Base-by-base conservation (phyloP, 345 rosid genomes). In the Barbarea vulgaris region DNA sequence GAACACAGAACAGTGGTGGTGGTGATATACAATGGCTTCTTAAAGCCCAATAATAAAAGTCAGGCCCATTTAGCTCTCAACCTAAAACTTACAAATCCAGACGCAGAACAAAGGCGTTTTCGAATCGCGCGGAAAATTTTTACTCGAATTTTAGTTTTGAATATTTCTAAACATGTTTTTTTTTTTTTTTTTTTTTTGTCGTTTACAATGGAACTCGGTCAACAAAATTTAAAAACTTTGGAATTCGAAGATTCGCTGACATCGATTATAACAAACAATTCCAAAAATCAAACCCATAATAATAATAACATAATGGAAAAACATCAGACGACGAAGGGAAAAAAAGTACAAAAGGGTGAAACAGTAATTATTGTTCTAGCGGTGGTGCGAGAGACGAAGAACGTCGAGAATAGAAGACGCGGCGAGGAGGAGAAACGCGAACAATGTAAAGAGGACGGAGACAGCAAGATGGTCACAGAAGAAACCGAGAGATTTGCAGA, bases 391-490 rank as follows among this genome's bases (percentile, higher is more conserved):
- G 39, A 89, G 88, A 88, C 87, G 82, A 9, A 85, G 25, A 36
- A 86, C 93, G 52, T 85, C 84, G 67, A 82, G 87, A 69, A 91
- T 63, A 24, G 90, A 83, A 17, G 91, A 84, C 1, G 81, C 87
- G 21, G 93, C 86, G n/a, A 86, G 89, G 75, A 87, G 69, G 25
- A 82, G 77, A 69, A 84, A 84, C 73, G 85, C 65, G 57, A 85
- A 67, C 85, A 94, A 86, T 9, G 93, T 66, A 77, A 88, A 87
- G 70, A 84, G 83, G 56, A 94, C 84, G 19, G 98, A 87, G 77
- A 86, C 65, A 0, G 91, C 83, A 9, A 88, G 82, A 56, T 86
- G 96, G 70, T 89, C 85, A 28, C 97, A 94, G 81, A 94, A 94
- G 77, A 71, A 81, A 55, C 53, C 78, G 9, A 94, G 65, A 0